These are phyloP conservation scores for Notholithocarpus densiflorus DNA, from an alignment of 306 rosid species.

Conservation along the genomic window DNA sequence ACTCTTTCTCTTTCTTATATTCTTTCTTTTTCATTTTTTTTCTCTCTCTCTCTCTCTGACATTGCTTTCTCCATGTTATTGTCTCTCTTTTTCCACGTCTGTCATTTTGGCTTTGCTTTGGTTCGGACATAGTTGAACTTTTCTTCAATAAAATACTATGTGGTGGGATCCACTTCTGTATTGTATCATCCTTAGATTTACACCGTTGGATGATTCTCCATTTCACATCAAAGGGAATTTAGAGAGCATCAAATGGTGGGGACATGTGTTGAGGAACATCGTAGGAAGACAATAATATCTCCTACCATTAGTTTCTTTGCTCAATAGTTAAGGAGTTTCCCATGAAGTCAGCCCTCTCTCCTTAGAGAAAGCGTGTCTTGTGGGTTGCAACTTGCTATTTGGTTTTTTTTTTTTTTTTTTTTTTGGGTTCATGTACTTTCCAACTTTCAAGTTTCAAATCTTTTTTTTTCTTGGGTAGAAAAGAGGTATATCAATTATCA, in stretches of 20 bases:
- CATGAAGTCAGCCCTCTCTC: conserved; percentile 38
- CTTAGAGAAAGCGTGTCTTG: conserved; percentile 38
- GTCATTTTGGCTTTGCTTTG: neutral
- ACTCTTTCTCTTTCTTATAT: conserved; percentile 10
- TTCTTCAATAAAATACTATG: neutral
- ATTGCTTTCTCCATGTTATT: neutral
- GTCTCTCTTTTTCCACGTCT: conserved; percentile 13
- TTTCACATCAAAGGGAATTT: neutral
- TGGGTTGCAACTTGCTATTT: neutral
- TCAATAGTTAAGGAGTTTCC: conserved; percentile 1
- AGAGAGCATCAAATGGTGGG: neutral
- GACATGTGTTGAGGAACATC: neutral
- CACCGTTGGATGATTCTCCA: conserved; percentile 4
- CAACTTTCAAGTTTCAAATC: neutral
- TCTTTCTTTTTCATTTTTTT: no score
- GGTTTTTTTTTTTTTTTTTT: neutral
- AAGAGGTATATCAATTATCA: no score
- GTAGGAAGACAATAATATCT: neutral
- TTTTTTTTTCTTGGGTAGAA: no score
- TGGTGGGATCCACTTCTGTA: conserved; percentile 17
- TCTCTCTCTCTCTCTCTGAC: neutral
- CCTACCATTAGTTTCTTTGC: neutral
- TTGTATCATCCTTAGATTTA: neutral
- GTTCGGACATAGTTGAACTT: conserved; percentile 15
- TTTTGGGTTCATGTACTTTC: neutral